These are phyloP conservation scores for Benincasa hispida DNA, from an alignment of 306 rosid species.

Conservation along the genomic window DNA sequence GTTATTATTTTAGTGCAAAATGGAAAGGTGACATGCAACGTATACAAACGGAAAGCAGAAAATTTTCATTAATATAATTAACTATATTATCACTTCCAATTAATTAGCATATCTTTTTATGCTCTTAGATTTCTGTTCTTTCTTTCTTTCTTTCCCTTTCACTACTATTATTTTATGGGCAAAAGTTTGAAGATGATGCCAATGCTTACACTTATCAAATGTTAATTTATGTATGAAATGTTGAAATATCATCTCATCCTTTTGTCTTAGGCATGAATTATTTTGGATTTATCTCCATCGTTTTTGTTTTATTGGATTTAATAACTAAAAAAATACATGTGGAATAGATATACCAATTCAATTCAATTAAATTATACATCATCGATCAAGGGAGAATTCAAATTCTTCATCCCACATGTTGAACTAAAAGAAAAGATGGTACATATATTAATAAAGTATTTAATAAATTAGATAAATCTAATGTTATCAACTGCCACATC, in stretches of 20 bases:
- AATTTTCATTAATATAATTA: neutral
- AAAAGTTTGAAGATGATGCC: neutral
- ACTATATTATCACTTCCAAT: neutral
- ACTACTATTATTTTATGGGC: neutral
- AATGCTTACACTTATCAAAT: neutral
- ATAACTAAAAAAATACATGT: too few relatives aligned
- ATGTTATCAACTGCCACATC: too few relatives aligned
- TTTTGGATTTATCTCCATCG: too few relatives aligned
- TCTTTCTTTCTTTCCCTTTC: neutral
- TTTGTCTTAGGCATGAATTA: too few relatives aligned
- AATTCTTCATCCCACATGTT: too few relatives aligned
- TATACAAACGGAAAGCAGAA: neutral
- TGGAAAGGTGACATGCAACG: neutral
- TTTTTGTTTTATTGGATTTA: too few relatives aligned
- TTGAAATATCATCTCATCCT: neutral
- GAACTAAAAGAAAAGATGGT: too few relatives aligned
- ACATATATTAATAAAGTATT: too few relatives aligned
- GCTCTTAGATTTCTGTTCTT: neutral
- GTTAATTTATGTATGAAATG: neutral
- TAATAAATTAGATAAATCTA: too few relatives aligned
- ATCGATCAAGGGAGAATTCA: too few relatives aligned
- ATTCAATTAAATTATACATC: too few relatives aligned
- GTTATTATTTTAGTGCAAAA: slow-evolving; percentile 4
- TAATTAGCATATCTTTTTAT: neutral
- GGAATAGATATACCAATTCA: too few relatives aligned